Base-by-base conservation (phyloP, 495 filamentous ascomycete genomes). In the Aspergillus funiculosus region DNA sequence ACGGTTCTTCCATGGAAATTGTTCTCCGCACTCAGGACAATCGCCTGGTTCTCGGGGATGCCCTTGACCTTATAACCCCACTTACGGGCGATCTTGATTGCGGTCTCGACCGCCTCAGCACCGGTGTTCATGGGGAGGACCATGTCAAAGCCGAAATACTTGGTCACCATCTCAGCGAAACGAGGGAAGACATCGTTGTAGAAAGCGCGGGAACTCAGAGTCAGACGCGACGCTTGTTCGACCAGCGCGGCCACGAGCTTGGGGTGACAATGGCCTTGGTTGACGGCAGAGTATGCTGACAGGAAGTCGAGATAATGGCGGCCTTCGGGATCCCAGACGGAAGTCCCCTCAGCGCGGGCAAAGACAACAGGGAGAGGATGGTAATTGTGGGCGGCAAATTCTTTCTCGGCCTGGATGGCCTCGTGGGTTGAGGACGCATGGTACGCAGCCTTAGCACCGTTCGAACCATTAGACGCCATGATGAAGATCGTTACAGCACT, bases 121-220 rank as follows among this genome's bases (percentile, higher is more conserved):
- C 92, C 92, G 6, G 92, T 99, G 71, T 97, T 97, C 92, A 99
- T 97, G 36, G 92, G 92, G 67, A 99, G 68, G 18, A 95, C 90
- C 92, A 97, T 99, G 63, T 97, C 94, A 66, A 90, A 99, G 34
- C 88, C 91, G 60, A 96, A 95, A 60, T 78, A 81, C 47, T 78
- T 61, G 51, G 87, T 91, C 40, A 96, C 85, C 64, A 89, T 94
- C 67, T 95, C 80, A 30, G 92, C 90, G 73, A 95, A 99, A 38
- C 84, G 79, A 29, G 92, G 92, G 72, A 99, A 97, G 26, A 99
- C 92, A 73, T 99, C 92, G 63, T 99, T 99, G 74, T 97, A 85
- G 72, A 99, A 99, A 21, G 92, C 92, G 40, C 92, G 82, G 38
- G 89, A 95, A 64, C 89, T 95, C 49, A 99, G 77, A 1, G 92